Base-by-base conservation (phyloP, 2,329 filamentous ascomycete genomes). In the Cucurbitaria berberidis region DNA sequence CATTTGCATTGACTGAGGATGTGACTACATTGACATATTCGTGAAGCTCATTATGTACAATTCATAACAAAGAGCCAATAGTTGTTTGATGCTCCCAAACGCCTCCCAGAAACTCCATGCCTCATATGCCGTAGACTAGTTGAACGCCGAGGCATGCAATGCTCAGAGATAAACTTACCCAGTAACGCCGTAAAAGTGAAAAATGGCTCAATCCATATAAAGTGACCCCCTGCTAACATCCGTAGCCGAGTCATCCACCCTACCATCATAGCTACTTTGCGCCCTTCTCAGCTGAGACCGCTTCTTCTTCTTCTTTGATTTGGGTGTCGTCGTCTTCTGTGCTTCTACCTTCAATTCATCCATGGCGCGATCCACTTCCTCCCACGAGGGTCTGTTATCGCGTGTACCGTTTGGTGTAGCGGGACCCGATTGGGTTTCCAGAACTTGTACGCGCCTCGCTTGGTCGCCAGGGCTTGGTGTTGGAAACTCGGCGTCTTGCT, bases 361-460 rank as follows among this genome's bases (percentile, higher is more conserved):
- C 19, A 74, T 68, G 0, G 71, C 70, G 0, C 68, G 66, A 42
- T 74, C 69, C 6, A 74, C 70, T 48, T 73, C 72, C 34, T 74
- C 72, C 73, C 73, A 75, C 16, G 67, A 72, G 0, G 72, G 70
- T 6, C 69, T 53, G 34, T 60, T 68, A 51, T 78, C 75, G 24
- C 77, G 64, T 13, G 71, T 74, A 0, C 77, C 78, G 21, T 72
- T 74, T 0, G 77, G 77, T 10, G 77, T 79, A 2, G 76, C 74
- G 22, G 78, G 77, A 0, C 76, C 74, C 26, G 77, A 79, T 55
- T 78, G 77, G 8, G 76, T 77, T 44, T 71, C 73, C 7, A 74
- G 57, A 0, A 73, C 70, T 36, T 66, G 58, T 4, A 71, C 54
- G 22, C 69, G 61, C 35, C 63, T 57, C 21, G 66, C 64, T 53